These are phyloP conservation scores for Mallotus repandus DNA, from an alignment of 441 rosid species.

Conservation along the genomic window DNA sequence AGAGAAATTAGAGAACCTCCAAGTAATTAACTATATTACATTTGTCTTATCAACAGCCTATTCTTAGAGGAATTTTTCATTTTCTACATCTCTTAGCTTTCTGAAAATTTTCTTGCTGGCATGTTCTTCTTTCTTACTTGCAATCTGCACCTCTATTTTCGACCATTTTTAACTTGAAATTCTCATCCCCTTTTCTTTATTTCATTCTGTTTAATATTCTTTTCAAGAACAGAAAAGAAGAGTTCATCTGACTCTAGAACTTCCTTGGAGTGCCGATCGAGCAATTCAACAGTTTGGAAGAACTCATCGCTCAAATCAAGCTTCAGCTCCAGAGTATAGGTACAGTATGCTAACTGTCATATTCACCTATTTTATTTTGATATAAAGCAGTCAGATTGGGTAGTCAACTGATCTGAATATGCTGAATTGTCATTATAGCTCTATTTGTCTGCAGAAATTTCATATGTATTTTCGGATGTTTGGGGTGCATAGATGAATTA, in stretches of 20 bases:
- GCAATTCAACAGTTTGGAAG: conserved; percentile 99
- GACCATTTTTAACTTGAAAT: background rate
- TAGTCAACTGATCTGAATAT: background rate
- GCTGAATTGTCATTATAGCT: background rate
- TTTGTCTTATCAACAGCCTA: background rate
- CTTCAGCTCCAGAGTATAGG: conserved; percentile 99
- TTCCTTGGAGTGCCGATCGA: conserved; percentile 99
- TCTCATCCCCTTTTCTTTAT: conserved; percentile 5
- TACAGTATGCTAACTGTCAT: conserved; percentile 30
- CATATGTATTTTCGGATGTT: background rate
- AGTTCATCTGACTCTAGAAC: conserved; percentile 95
- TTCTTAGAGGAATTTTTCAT: background rate
- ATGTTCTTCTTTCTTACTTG: background rate
- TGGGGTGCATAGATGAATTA: background rate
- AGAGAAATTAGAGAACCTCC: background rate
- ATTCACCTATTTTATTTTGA: conserved; percentile 5
- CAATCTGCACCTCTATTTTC: background rate
- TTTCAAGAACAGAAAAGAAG: conserved; percentile 70
- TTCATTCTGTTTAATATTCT: conserved; percentile 18
- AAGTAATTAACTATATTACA: background rate
- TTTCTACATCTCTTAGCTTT: background rate
- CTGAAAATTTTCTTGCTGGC: background rate
- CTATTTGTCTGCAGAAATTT: background rate
- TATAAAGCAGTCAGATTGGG: background rate
- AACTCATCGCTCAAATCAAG: conserved; percentile 98